Percentiles rank a stretch among this genome's conserved stretches.
These are phyloP conservation scores for Populus alba DNA, from an alignment of 345 rosid species.

Conservation along the genomic window DNA sequence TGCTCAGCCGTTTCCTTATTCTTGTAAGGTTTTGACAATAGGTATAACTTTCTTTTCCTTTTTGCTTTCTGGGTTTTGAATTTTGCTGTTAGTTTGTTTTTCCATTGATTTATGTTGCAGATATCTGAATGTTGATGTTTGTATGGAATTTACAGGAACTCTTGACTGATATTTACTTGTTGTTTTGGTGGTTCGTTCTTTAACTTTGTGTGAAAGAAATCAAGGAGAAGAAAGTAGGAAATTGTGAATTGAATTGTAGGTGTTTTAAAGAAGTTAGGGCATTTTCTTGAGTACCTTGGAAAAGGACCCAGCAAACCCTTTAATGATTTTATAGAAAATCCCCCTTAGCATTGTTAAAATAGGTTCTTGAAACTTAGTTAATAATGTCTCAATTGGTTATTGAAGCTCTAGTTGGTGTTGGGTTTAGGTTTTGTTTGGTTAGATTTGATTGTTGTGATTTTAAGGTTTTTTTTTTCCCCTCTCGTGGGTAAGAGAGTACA, in stretches of 20 bases:
- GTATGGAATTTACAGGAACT: neutral
- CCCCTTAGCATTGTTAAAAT: slow-evolving; percentile 1
- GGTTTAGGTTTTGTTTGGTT: neutral
- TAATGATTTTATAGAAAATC: neutral
- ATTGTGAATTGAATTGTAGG: neutral
- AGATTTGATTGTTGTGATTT: neutral
- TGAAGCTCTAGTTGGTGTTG: neutral
- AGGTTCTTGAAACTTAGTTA: neutral
- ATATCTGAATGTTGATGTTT: neutral
- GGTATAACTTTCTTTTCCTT: neutral
- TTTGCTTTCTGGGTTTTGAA: neutral
- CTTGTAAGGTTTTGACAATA: neutral
- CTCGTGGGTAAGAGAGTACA: neutral
- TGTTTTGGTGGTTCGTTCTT: neutral
- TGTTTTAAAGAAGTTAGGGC: neutral
- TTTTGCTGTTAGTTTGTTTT: neutral
- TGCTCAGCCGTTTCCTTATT: neutral
- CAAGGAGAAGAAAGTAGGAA: neutral
- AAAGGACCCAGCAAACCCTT: neutral
- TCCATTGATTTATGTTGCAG: neutral
- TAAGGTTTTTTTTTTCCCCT: neutral
- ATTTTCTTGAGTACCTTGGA: neutral
- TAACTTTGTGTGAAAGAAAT: neutral
- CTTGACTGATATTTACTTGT: neutral
- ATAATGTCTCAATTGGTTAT: neutral